Evolutionary conservation across 202 grass and related monocot species (phyloP), one percentile per base, ranked within the genome.

Genomic region (Hordeum pubiflorum): DNA sequence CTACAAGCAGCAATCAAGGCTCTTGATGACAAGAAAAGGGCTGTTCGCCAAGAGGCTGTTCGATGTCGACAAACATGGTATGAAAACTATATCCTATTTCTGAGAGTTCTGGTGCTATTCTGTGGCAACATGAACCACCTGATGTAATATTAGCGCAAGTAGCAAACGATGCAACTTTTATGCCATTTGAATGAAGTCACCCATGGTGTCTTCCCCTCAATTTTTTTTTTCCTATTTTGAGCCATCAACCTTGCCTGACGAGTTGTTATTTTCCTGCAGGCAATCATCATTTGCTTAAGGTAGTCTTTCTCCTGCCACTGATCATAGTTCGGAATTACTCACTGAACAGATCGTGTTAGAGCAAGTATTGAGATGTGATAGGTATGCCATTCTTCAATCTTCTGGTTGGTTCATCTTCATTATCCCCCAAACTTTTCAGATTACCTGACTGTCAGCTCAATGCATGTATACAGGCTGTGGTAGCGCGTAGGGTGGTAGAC

Each of bases 41-140:
- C 39, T 82, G 92, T 94, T 86, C 95, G 95, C 72, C 86, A 84
- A 75, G 92, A 89, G 79, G 95, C 95, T 83, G 86, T 93, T 54
- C 89, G 88, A 73, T 97, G 95, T 75, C 86, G 90, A 14, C 90
- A 97, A 84, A 86, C 88, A 82, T 97, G 95, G 95, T 94, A 39
- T 72, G 81, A 58, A 83, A 78, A 65, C 37, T 83, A 54, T 58
- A 54, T 58, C 23, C 17, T 50, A 50, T 50, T 50, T 50, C 44
- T 48, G 5, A 6, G 13, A 43, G 41, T 43, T 43, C 41, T 43
- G 11, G 11, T 13, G 11, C 3, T 43, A 43, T 43, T 43, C 11
- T 13, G 41, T 43, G 41, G 41, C 41, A 44, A 44, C 41, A 44
- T 44, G 43, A 46, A 46, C 43, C 43, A 46, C 13, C 43, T 4